phyloP scores from a whole-genome alignment of 768 basidiomycete genomes.

The Boletus reticuloceps region DNA sequence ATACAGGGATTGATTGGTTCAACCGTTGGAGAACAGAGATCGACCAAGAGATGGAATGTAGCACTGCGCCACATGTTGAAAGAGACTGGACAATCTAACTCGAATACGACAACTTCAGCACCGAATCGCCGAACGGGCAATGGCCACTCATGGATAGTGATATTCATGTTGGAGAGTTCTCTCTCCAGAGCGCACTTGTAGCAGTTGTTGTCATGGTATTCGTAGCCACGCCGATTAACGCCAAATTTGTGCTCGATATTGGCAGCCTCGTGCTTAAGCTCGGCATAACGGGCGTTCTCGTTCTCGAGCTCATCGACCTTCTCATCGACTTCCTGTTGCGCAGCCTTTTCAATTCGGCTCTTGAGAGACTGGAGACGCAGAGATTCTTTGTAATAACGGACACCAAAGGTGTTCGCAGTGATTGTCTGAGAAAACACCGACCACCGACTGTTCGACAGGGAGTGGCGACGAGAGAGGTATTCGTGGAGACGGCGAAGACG shows the following conservation, averaged over 20 bases:
- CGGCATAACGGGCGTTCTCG: constrained; percentile 20
- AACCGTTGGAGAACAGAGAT: constrained; percentile 29
- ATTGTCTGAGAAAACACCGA: constrained; percentile 35
- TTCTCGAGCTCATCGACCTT: constrained; percentile 30
- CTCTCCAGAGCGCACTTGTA: constrained; percentile 30
- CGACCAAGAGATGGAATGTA: constrained; percentile 38
- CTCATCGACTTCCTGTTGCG: constrained; percentile 18
- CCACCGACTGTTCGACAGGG: constrained; percentile 3
- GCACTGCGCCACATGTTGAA: constrained; percentile 44
- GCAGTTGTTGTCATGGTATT: constrained; percentile 12
- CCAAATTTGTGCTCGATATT: background rate
- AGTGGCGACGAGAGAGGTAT: constrained; percentile 35
- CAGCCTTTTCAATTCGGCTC: constrained; percentile 29
- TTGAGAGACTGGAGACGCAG: constrained; percentile 21
- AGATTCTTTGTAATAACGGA: constrained; percentile 36
- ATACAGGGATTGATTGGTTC: constrained; percentile 6
- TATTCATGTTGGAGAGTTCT: constrained; percentile 22
- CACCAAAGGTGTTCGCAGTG: constrained; percentile 24
- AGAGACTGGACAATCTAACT: constrained; percentile 36
- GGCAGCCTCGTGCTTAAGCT: constrained; percentile 12
- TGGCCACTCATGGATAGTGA: constrained; percentile 46
- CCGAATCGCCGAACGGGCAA: constrained; percentile 29
- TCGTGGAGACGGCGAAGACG: constrained; percentile 25
- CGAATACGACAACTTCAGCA: constrained; percentile 39
- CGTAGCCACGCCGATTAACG: constrained; percentile 1